phyloP scores from a whole-genome alignment of 2,329 filamentous ascomycete genomes.

The Didymella pinodella region DNA sequence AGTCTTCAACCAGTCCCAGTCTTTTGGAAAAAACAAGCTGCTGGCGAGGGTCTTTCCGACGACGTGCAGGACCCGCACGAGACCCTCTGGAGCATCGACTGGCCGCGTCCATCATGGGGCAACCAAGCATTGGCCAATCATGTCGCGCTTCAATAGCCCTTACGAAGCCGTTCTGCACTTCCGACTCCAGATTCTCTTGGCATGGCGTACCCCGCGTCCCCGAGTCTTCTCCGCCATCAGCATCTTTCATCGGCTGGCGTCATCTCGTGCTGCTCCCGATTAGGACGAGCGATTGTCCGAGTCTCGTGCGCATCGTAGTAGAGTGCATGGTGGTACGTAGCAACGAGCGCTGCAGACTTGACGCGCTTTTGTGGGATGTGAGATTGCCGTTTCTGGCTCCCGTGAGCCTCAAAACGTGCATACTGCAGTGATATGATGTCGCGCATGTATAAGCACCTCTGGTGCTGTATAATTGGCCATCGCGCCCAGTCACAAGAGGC shows the following conservation, averaged over 20 bases:
- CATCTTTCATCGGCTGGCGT: constrained; percentile 8
- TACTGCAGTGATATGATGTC: constrained; percentile 4
- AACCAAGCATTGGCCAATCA: constrained; percentile 27
- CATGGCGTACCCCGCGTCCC: constrained; percentile 33
- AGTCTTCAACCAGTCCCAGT: neutral
- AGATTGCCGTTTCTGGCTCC: constrained; percentile 9
- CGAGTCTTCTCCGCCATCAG: constrained; percentile 22
- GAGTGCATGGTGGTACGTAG: neutral
- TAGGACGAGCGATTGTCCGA: constrained; percentile 17
- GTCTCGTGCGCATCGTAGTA: constrained; percentile 12
- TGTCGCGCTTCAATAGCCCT: neutral
- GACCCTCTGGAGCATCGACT: constrained; percentile 21
- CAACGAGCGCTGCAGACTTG: neutral
- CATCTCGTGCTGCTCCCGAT: constrained; percentile 15
- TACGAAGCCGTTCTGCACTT: constrained; percentile 31
- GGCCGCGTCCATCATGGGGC: constrained; percentile 12
- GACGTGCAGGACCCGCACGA: constrained; percentile 15
- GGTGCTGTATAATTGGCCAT: constrained; percentile 6
- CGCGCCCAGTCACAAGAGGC: neutral
- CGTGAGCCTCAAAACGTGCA: constrained; percentile 10
- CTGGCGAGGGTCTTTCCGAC: constrained; percentile 20
- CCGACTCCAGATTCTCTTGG: constrained; percentile 31
- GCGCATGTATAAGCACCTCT: constrained; percentile 11
- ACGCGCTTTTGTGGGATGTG: constrained; percentile 7
- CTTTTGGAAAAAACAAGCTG: neutral